Percentiles rank a stretch among this genome's conserved stretches.
These are phyloP conservation scores for Trichosporon faecale DNA, from an alignment of 1,284 basidiomycete genomes.

Conservation along the genomic window DNA sequence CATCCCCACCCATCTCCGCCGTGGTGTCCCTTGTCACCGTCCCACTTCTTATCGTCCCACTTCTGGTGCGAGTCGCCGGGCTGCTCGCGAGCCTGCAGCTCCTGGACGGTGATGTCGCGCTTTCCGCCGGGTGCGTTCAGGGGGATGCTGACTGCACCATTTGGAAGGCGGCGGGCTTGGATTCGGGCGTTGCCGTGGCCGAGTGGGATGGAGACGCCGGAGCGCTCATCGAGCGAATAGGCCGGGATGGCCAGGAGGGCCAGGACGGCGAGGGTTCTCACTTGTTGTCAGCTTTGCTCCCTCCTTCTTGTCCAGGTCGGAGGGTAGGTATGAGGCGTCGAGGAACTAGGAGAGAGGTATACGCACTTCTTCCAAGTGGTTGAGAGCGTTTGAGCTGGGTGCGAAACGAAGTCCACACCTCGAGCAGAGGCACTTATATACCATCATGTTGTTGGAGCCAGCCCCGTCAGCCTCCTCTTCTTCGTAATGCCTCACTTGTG, in stretches of 20 bases:
- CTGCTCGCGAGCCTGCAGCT: background rate
- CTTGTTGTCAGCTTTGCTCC: background rate
- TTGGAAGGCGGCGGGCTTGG: background rate
- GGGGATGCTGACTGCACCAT: background rate
- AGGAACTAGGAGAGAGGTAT: background rate
- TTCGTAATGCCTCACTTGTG: background rate
- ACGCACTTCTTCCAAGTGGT: background rate
- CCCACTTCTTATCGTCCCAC: background rate
- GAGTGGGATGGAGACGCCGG: slow-evolving; percentile 1
- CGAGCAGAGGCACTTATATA: background rate
- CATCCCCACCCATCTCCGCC: background rate
- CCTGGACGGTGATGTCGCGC: background rate
- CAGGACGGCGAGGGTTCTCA: background rate
- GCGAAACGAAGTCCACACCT: background rate
- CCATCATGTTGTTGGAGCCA: background rate
- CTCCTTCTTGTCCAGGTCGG: no score
- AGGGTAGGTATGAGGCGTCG: no score
- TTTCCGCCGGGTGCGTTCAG: background rate
- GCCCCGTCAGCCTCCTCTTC: background rate
- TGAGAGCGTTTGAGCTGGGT: background rate
- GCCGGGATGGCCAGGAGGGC: background rate
- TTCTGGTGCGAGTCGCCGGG: background rate
- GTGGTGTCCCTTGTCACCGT: background rate
- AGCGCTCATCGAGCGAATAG: background rate
- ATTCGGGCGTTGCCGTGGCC: background rate